Base-by-base conservation (phyloP, 2,329 filamentous ascomycete genomes). In the Penicillium sp. region DNA sequence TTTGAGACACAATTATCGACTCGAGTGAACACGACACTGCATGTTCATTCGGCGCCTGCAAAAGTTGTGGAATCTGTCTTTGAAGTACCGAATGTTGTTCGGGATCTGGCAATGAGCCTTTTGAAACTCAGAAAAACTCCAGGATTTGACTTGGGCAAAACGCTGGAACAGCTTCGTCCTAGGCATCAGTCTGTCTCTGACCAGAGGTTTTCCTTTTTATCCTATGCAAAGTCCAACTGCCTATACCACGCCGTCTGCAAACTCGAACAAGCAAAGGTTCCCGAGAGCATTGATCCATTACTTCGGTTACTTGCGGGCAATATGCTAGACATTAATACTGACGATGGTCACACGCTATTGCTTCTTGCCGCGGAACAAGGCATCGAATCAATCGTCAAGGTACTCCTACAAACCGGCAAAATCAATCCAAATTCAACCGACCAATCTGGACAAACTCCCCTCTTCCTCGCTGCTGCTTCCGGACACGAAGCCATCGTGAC, bases 1-100 rank as follows among this genome's bases (percentile, higher is more conserved):
- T 55, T 55, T 22, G 52, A 55, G 10, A 44, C 24, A 1, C 52
- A 55, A 37, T 13, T 55, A 24, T 39, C 39, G 8, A 55, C 42
- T 8, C 24, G 22, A 21, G 51, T 53, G 11, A 26, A 14, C 2
- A 4, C 13, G 3, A 21, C 26, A 7, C 1, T 53, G 6, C 10
- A 53, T n/a, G 13, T 37, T 39, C 10, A 47, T 13, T 33, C 51
- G 3, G 31, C 31, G 4, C 51, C 51, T 27, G 42, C 29, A 7
- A 47, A 26, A 19, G 47, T 53, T 29, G 13, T 53, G 24, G 24
- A 26, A 9, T 53, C 51, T 6, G 37, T 26, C 19, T 37, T 46
- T n/a, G 42, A 37, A 26, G 43, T 53, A n/a, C 51, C 51, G 4
- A 37, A 19, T 13, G 3, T 16, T 27, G 51, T 43, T 9, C 51